These are phyloP conservation scores for Emergomyces pasteurianus DNA, from an alignment of 2,329 filamentous ascomycete genomes.

Conservation along the genomic window DNA sequence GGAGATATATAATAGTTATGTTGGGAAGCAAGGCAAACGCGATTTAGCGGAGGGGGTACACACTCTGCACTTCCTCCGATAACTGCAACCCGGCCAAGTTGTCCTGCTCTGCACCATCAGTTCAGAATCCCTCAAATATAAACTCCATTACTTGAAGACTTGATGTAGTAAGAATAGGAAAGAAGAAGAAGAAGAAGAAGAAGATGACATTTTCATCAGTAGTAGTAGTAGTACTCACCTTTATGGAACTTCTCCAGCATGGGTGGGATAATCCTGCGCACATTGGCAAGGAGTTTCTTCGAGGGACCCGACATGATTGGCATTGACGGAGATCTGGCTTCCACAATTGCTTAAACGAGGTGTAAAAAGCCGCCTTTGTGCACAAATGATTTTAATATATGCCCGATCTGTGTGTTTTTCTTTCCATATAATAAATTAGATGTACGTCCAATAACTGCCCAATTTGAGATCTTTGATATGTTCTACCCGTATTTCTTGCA, in stretches of 20 bases:
- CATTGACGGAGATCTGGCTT: background rate
- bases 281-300: constrained; percentile 64
- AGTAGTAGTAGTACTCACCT: constrained; percentile 54
- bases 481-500: too few species aligned
- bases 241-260: constrained; percentile 96
- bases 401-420: background rate
- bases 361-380: background rate
- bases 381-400: background rate
- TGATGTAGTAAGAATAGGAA: background rate
- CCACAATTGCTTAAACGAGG: background rate
- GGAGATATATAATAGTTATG: background rate
- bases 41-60: constrained; percentile 5
- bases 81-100: constrained; percentile 81
- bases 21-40: background rate
- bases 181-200: background rate
- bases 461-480: too few species aligned
- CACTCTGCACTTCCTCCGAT: constrained; percentile 85
- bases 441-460: too few species aligned
- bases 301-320: constrained; percentile 53
- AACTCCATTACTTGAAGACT: background rate
- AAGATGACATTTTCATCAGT: background rate
- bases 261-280: constrained; percentile 82
- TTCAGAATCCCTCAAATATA: constrained; percentile 1
- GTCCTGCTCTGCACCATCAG: constrained; percentile 44
- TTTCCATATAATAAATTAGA: background rate